A percentile compares a stretch with the other conserved stretches of the same genome.
Conservation (phyloP, 257 asterid species). For the Cruciata laevipes region DNA sequence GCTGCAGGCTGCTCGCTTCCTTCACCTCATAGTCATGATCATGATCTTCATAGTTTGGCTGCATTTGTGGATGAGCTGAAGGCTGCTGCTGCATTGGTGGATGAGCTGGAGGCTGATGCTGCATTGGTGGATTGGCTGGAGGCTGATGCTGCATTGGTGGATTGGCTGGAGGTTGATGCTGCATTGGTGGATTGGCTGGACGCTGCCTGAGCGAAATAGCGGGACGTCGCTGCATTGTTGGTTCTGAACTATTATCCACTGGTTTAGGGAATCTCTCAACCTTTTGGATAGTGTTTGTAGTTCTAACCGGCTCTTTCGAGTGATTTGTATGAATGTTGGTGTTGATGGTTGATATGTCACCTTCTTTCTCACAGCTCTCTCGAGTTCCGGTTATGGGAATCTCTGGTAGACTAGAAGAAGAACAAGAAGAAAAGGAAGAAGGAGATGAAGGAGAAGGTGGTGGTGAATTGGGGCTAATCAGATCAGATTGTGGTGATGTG, state of each 20-base stretch:
- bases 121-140: constrained; percentile 30
- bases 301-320: constrained; percentile 25
- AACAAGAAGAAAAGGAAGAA: neutral
- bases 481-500: constrained; percentile 28
- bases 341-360: constrained; percentile 12
- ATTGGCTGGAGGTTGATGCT: constrained; percentile 18
- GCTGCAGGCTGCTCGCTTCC: constrained; percentile 43
- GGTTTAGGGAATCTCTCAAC: constrained; percentile 30
- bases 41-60: constrained; percentile 19
- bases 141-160: constrained; percentile 24
- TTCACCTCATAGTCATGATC: constrained; percentile 48
- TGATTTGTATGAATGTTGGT: constrained; percentile 4
- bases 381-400: constrained; percentile 11
- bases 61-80: constrained; percentile 25
- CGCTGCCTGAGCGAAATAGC: constrained; percentile 24
- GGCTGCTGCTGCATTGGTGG: constrained; percentile 30
- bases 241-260: constrained; percentile 27
- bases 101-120: constrained; percentile 32
- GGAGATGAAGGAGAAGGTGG: neutral
- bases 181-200: constrained; percentile 25
- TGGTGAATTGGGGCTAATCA: constrained; percentile 10
- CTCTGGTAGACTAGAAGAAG: constrained; percentile 17
- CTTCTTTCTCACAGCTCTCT: constrained; percentile 12
- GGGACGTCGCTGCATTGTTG: constrained; percentile 13
- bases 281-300: constrained; percentile 28